phyloP scores from a whole-genome alignment of 805 yeast species.

The Teunomyces aglyptinius region DNA sequence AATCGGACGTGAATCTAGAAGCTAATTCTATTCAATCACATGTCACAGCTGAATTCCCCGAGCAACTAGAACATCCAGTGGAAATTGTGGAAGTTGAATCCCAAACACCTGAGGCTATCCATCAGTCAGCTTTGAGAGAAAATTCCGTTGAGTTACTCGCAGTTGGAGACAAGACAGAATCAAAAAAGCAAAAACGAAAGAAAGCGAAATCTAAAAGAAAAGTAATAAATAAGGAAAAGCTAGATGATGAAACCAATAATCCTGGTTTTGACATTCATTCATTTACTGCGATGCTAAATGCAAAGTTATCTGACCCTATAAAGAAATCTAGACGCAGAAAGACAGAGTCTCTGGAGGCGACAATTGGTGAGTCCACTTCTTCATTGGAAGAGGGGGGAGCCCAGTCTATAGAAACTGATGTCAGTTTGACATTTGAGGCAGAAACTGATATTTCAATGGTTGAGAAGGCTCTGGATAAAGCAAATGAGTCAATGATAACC shows the following conservation, averaged over 20 bases:
- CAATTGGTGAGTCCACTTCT: neutral
- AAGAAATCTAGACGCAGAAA: neutral
- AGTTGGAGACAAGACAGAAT: conserved; percentile 1
- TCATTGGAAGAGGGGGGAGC: neutral
- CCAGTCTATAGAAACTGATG: neutral
- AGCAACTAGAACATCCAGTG: neutral
- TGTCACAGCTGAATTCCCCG: neutral
- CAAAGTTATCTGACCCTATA: conserved; percentile 14
- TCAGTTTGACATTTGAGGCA: neutral
- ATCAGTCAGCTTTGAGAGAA: neutral
- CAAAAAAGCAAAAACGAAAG: conserved; percentile 1
- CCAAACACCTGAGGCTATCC: neutral
- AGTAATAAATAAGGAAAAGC: conserved; percentile 1
- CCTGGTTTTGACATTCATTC: conserved; percentile 24
- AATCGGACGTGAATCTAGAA: neutral
- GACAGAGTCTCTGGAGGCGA: neutral
- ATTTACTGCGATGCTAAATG: conserved; percentile 24
- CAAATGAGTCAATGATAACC: conserved; percentile 5
- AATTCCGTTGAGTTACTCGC: neutral
- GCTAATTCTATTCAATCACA: neutral
- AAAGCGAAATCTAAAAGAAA: neutral
- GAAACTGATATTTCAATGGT: neutral
- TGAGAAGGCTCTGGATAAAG: conserved; percentile 4
- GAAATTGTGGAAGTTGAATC: neutral
- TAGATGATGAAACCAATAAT: neutral